phyloP scores from a whole-genome alignment of 2,329 filamentous ascomycete species.

The Botryosphaeria dothidea region DNA sequence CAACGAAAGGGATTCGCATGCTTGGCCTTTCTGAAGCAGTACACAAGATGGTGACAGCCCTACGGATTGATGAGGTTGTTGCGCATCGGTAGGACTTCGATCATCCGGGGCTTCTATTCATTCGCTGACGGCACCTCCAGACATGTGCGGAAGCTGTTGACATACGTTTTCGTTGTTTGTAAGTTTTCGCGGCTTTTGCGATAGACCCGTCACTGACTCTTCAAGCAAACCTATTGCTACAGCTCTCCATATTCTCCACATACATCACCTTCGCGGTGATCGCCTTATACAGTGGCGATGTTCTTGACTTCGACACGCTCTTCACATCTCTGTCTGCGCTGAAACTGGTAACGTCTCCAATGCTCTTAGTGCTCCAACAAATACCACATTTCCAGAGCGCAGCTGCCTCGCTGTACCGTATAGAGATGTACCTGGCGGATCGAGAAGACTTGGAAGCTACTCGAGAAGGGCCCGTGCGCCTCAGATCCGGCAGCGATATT shows the following conservation, averaged over 20 bases:
- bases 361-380: constrained; percentile 24
- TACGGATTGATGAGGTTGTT: constrained; percentile 27
- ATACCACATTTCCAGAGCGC: constrained; percentile 24
- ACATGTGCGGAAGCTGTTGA: constrained; percentile 21
- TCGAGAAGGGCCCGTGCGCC: background rate
- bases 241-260: constrained; percentile 25
- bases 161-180: constrained; percentile 25
- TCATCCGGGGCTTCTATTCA: background rate
- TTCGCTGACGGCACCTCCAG: background rate
- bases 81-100: background rate
- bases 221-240: constrained; percentile 26
- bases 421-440: constrained; percentile 24
- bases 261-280: constrained; percentile 28
- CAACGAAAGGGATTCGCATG: constrained; percentile 30
- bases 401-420: constrained; percentile 26
- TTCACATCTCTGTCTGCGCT: constrained; percentile 30
- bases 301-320: constrained; percentile 25
- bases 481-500: background rate
- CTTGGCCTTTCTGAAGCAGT: constrained; percentile 27
- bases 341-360: constrained; percentile 28
- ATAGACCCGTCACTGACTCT: background rate
- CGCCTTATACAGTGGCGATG: constrained; percentile 19
- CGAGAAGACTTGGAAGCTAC: background rate
- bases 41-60: constrained; percentile 23
- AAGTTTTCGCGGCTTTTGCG: background rate